phyloP scores from a whole-genome alignment of 495 filamentous ascomycete genomes.

The Immersiella caudata region DNA sequence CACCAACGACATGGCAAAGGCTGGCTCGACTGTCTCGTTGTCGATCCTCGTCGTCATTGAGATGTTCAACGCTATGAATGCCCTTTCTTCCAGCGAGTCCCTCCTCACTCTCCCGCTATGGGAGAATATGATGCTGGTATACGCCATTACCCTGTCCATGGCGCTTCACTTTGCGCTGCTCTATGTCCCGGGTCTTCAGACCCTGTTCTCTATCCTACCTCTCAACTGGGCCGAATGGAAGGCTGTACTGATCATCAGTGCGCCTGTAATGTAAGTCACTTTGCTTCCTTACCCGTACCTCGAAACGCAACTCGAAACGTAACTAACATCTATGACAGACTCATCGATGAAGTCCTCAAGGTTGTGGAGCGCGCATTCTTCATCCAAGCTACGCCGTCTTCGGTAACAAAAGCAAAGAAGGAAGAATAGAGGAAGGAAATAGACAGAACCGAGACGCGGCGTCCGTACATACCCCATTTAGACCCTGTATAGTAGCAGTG shows the following conservation, averaged over 20 bases:
- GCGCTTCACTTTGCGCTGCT: constrained; percentile 90
- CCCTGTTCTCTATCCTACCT: constrained; percentile 87
- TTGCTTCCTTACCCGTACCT: neutral
- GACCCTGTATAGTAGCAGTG: constrained; percentile 28
- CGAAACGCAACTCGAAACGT: neutral
- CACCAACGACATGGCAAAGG: constrained; percentile 80
- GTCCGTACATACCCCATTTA: constrained; percentile 22
- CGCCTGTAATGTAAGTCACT: constrained; percentile 85
- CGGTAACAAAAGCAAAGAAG: constrained; percentile 46
- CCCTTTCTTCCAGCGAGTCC: constrained; percentile 91
- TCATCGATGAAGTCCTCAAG: constrained; percentile 91
- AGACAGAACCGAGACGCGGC: neutral
- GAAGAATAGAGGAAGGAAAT: constrained; percentile 33
- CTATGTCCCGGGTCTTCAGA: constrained; percentile 88
- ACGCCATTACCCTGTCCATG: constrained; percentile 95
- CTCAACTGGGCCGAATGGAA: constrained; percentile 90
- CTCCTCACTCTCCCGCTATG: constrained; percentile 90
- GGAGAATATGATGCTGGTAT: constrained; percentile 97
- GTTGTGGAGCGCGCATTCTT: constrained; percentile 70
- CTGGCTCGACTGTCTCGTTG: constrained; percentile 93
- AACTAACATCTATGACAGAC: constrained; percentile 55
- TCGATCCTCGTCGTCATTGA: constrained; percentile 94
- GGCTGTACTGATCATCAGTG: constrained; percentile 85
- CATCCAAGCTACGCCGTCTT: constrained; percentile 41
- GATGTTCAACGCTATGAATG: constrained; percentile 99